Conservation (phyloP, 192 early-diverging fungal species). For the Coemansia sp. region DNA sequence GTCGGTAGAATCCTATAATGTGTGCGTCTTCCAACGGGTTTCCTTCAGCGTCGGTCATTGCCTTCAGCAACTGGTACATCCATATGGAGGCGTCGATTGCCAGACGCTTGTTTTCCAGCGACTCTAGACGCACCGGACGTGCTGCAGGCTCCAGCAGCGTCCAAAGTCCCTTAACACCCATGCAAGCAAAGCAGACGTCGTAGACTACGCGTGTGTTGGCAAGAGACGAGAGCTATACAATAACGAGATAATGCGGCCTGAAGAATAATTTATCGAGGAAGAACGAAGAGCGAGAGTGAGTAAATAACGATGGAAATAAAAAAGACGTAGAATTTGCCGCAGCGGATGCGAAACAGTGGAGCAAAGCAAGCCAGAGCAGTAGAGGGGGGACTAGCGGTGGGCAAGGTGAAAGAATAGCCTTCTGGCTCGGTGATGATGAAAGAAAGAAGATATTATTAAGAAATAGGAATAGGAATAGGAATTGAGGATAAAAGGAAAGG, state of each 20-base stretch:
- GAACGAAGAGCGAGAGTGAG: background rate
- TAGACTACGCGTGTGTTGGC: background rate
- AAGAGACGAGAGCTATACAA: background rate
- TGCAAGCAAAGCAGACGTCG: slow-evolving; percentile 29
- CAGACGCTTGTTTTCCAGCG: slow-evolving; percentile 69
- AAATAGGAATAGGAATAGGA: background rate
- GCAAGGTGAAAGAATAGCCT: background rate
- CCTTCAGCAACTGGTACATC: slow-evolving; percentile 95
- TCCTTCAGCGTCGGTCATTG: slow-evolving; percentile 89
- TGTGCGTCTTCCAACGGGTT: slow-evolving; percentile 80
- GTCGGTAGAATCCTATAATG: slow-evolving; percentile 88
- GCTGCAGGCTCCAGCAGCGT: slow-evolving; percentile 75
- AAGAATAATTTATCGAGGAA: background rate
- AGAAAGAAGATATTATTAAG: background rate
- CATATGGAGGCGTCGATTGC: slow-evolving; percentile 97
- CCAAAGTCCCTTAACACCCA: slow-evolving; percentile 98
- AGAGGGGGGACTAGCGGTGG: background rate
- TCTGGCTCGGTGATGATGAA: background rate
- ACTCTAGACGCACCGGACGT: slow-evolving; percentile 77
- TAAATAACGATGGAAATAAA: background rate
- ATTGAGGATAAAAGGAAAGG: background rate
- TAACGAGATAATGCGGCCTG: background rate
- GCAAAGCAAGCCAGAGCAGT: slow-evolving; percentile 1
- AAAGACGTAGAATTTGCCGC: background rate
- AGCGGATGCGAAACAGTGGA: slow-evolving; percentile 1